Evolutionary conservation across 139 green algal species (phyloP).

Genomic region (Picochlorum costavermella): DNA sequence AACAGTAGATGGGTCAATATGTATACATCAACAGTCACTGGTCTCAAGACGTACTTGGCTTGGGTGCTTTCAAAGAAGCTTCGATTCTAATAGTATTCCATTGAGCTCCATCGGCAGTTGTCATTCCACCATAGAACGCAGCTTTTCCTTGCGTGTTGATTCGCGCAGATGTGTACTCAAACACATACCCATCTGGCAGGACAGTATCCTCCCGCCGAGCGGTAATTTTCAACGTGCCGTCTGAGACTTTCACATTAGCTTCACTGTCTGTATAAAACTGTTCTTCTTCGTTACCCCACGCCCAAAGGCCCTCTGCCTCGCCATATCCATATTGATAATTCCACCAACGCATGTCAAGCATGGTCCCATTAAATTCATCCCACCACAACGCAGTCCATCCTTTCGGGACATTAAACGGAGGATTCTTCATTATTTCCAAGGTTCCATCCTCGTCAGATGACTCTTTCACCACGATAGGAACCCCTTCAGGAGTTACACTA

Average conservation of each 20-base stretch:
- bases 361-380: slow-evolving; percentile 26
- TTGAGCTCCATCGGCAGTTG: slow-evolving; percentile 8
- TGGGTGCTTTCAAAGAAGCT: slow-evolving; percentile 21
- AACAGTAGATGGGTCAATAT: background rate
- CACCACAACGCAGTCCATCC: slow-evolving; percentile 10
- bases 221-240: slow-evolving; percentile 44
- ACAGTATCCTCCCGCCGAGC: slow-evolving; percentile 26
- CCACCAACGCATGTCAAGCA: slow-evolving; percentile 11
- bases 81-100: slow-evolving; percentile 22
- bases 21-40: no score
- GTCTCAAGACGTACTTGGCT: background rate
- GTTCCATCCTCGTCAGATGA: slow-evolving; percentile 2
- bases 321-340: slow-evolving; percentile 17
- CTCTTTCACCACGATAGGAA: background rate
- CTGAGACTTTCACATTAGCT: slow-evolving; percentile 30
- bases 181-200: slow-evolving; percentile 8
- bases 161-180: slow-evolving; percentile 15
- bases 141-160: slow-evolving; percentile 22
- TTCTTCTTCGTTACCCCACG: slow-evolving; percentile 30
- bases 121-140: slow-evolving; percentile 20
- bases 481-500: background rate
- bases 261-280: slow-evolving; percentile 23
- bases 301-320: slow-evolving; percentile 16
- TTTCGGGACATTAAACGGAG: slow-evolving; percentile 1
- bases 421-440: slow-evolving; percentile 7